Evolutionary conservation across 306 rosid species (phyloP), one percentile per base, ranked within the genome.

Genomic region (Trifolium subterraneum): DNA sequence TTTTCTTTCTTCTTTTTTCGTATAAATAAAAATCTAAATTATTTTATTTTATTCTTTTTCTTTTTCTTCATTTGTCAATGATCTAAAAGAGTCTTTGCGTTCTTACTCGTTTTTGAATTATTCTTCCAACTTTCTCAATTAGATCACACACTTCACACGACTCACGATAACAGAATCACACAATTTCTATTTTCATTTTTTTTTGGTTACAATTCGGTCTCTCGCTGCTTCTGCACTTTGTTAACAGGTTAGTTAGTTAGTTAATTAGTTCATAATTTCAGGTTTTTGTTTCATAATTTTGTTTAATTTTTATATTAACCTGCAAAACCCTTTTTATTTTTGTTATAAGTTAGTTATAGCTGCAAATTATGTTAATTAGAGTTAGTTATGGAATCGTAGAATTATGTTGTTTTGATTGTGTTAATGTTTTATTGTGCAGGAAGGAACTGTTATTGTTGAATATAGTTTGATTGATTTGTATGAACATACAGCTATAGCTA

Each of bases 191-290:
- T n/a, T 15, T 47, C 0, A 4, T 35, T 35, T 35, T 35, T 1
- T 7, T 35, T 8, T 9, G 7, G 8, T 51, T 9, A 8, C 4
- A 25, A 12, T 13, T 58, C 19, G 6, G 79, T 76, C 11, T 82
- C 10, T 42, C 54, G 86, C 73, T 74, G 50, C 72, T 77, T 82
- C 84, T 73, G 68, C 71, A 70, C 68, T 80, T 82, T 82, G 50
- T 84, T 55, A 6, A 27, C 71, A 83, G 93, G 98, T 90, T 81
- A 77, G 87, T 80, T 79, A 76, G 87, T 80, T 79, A 76, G n/a
- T n/a, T n/a, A n/a, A 56, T 22, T 61, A 60, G 13, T 35, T 14
- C 63, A 31, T 68, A 52, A 77, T 83, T 79, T 20, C 22, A 68
- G 8, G 22, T 79, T 75, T 20, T 16, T 47, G 44, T 73, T 35